Evolutionary conservation across 2,329 filamentous ascomycete genomes (phyloP).

Genomic region (Penicillium sp.): DNA sequence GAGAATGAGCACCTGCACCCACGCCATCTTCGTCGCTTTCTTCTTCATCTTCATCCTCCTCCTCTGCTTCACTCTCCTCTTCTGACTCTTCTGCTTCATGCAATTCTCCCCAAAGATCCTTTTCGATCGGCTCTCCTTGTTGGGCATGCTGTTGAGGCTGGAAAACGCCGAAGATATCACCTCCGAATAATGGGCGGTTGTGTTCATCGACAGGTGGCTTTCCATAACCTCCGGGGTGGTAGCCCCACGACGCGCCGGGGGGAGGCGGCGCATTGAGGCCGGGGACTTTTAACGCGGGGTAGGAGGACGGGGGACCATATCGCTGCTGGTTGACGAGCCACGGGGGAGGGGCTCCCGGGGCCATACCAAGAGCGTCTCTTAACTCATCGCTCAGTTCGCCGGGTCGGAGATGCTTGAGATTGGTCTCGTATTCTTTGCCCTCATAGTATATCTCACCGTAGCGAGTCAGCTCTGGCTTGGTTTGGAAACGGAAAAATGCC

Average conservation of each 20-base stretch:
- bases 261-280: constrained; percentile 92
- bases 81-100: constrained; percentile 76
- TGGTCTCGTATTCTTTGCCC: constrained; percentile 96
- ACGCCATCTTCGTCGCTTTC: constrained; percentile 57
- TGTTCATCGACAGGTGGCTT: constrained; percentile 94
- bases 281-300: constrained; percentile 91
- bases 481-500: constrained; percentile 97
- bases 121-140: constrained; percentile 77
- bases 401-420: constrained; percentile 82
- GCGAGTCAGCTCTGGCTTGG: constrained; percentile 86
- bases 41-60: constrained; percentile 49
- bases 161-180: constrained; percentile 85
- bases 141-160: constrained; percentile 61
- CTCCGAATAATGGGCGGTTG: constrained; percentile 86
- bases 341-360: constrained; percentile 85
- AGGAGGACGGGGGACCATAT: constrained; percentile 88
- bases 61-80: constrained; percentile 66
- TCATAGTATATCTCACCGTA: constrained; percentile 99
- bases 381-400: constrained; percentile 87
- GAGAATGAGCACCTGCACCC: constrained; percentile 67
- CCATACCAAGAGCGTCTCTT: constrained; percentile 90
- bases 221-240: constrained; percentile 90
- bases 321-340: constrained; percentile 98
- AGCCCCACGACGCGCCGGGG: constrained; percentile 87
- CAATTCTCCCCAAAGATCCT: constrained; percentile 86